Evolutionary conservation across 2,329 filamentous ascomycete species (phyloP).

Genomic region (Verticillium alfalfae): DNA sequence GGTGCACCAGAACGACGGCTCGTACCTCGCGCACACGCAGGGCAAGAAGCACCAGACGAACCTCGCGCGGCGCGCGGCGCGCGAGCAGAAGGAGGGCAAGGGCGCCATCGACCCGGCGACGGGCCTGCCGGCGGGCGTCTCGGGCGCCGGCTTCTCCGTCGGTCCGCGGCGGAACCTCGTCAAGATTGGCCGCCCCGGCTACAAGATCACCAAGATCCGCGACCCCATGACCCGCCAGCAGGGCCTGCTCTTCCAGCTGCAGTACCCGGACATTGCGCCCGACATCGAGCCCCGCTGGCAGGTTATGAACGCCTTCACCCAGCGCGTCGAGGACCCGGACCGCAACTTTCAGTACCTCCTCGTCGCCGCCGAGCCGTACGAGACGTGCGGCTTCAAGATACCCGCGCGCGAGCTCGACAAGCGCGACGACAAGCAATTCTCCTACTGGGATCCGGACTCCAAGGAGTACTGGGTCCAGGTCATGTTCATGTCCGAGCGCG

Average conservation of each 20-base stretch:
- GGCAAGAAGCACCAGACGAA: slow-evolving; percentile 99
- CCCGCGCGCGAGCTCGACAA: slow-evolving; percentile 91
- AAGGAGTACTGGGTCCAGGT: slow-evolving; percentile 98
- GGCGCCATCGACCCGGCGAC: slow-evolving; percentile 63
- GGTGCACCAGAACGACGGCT: slow-evolving; percentile 98
- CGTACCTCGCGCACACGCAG: slow-evolving; percentile 97
- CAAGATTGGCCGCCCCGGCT: slow-evolving; percentile 93
- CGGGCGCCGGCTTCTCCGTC: slow-evolving; percentile 57
- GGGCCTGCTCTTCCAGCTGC: slow-evolving; percentile 90
- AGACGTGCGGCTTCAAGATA: slow-evolving; percentile 95
- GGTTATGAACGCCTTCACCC: slow-evolving; percentile 97
- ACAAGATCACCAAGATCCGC: slow-evolving; percentile 94
- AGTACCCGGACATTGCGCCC: slow-evolving; percentile 83
- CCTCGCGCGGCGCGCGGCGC: slow-evolving; percentile 88
- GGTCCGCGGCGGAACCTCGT: slow-evolving; percentile 74
- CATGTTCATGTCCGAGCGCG: slow-evolving; percentile 96
- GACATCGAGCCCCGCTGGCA: slow-evolving; percentile 77
- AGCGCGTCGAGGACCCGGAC: slow-evolving; percentile 91
- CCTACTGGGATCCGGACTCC: slow-evolving; percentile 89
- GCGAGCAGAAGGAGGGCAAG: slow-evolving; percentile 86
- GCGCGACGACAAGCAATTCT: slow-evolving; percentile 82
- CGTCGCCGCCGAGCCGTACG: slow-evolving; percentile 94
- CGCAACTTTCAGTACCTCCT: slow-evolving; percentile 92
- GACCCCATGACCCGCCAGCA: slow-evolving; percentile 85
- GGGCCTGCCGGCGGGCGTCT: slow-evolving; percentile 68